Evolutionary conservation across 176 grass and related monocot species (phyloP), one percentile per base, ranked within the genome.

Genomic region (Triticum dicoccoides): DNA sequence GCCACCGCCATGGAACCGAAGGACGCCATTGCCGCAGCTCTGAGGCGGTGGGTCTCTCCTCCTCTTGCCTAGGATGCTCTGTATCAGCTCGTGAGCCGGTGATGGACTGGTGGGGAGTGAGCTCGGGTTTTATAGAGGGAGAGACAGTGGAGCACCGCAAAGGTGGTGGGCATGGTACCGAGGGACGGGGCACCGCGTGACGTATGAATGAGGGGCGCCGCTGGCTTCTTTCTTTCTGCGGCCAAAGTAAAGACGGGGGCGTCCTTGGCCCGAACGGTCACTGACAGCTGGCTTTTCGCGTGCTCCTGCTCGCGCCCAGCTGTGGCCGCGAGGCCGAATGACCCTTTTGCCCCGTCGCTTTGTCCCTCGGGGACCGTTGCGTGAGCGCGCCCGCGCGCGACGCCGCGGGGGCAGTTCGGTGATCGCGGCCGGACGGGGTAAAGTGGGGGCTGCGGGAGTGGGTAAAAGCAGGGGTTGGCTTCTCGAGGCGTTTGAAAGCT

Each of bases 211-310:
- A 64, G 87, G 72, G 44, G 42, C 6, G 69, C 59, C 1, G 62
- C 37, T 52, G 49, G 13, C 17, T 52, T 51, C 5, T 1, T 38
- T 38, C 37, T 12, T 47, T 59, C 82, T 74, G 65, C 52, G 59
- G 71, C 61, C 42, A 88, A 87, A 76, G 61, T 84, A 83, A 88
- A 69, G 86, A 74, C n/a, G 15, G 77, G 70, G 11, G 77, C 77
- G 88, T 88, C 88, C 83, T 69, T 87, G 88, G 74, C 86, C 89
- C 86, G 82, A 96, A 96, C 94, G 91, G 89, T 93, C 91, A 88
- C 85, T 84, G 38, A 84, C 92, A 92, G 91, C 94, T 94, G 92
- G 80, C 68, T 82, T 69, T 58, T 83, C 73, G 87, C 89, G 83
- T 83, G 85, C 33, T 25, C 65, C 86, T 83, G 80, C 89, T 76